Percentiles rank a stretch among this genome's conserved stretches.
Evolutionary conservation across 2,329 filamentous ascomycete genomes (phyloP).

Genomic region (Canariomyces notabilis): DNA sequence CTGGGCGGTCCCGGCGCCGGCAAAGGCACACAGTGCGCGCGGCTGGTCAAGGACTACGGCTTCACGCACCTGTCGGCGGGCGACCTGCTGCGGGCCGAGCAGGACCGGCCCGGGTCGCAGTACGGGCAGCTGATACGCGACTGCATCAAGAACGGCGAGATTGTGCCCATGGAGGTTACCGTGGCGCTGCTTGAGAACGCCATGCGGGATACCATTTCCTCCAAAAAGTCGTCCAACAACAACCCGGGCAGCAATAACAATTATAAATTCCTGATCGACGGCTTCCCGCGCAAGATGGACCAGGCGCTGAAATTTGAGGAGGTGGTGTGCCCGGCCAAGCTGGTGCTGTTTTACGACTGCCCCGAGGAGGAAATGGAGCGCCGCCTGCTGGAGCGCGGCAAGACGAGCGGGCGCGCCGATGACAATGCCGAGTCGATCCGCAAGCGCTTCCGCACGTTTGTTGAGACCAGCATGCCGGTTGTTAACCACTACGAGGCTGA

Average conservation of each 20-base stretch:
- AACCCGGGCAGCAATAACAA: conserved; percentile 36
- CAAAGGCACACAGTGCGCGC: conserved; percentile 92
- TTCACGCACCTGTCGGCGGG: conserved; percentile 93
- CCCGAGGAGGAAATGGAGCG: conserved; percentile 83
- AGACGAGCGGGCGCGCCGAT: conserved; percentile 86
- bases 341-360: conserved; percentile 93
- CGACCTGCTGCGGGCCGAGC: conserved; percentile 89
- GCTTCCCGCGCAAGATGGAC: conserved; percentile 96
- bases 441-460: conserved; percentile 91
- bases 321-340: conserved; percentile 73
- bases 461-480: conserved; percentile 97
- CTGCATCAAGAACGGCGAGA: conserved; percentile 90
- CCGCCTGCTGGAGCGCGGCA: conserved; percentile 78
- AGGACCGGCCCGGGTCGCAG: conserved; percentile 76
- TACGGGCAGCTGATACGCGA: conserved; percentile 90
- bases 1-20: conserved; percentile 93
- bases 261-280: conserved; percentile 68
- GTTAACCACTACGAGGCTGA: conserved; percentile 76
- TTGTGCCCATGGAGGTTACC: conserved; percentile 99
- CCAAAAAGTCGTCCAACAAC: too few species aligned
- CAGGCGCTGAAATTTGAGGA: conserved; percentile 93
- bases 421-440: conserved; percentile 94
- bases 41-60: conserved; percentile 79
- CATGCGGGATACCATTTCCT: conserved; percentile 65
- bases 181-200: conserved; percentile 90